phyloP scores from a whole-genome alignment of 2,329 filamentous ascomycete species.

The Trichophyton rubrum region DNA sequence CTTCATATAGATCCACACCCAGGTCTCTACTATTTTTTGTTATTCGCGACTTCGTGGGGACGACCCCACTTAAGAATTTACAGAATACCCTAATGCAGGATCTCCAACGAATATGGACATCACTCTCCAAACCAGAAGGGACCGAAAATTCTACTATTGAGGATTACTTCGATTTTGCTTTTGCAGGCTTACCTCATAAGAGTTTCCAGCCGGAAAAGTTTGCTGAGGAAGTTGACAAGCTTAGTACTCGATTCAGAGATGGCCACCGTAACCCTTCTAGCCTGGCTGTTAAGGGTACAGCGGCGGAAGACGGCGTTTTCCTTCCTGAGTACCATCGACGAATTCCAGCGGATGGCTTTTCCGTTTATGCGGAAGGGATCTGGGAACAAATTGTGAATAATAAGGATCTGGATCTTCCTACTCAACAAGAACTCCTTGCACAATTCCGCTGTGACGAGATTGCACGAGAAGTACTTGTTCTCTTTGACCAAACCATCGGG shows the following conservation, averaged over 20 bases:
- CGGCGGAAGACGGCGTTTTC: conserved; percentile 69
- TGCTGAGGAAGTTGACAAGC: conserved; percentile 60
- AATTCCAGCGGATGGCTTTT: conserved; percentile 95
- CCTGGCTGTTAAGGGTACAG: conserved; percentile 50
- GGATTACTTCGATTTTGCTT: conserved; percentile 98
- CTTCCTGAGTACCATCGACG: conserved; percentile 88
- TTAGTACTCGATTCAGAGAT: conserved; percentile 69
- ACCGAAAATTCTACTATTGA: conserved; percentile 81
- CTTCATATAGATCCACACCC: conserved; percentile 55
- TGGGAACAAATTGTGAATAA: conserved; percentile 99
- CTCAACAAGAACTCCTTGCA: conserved; percentile 89
- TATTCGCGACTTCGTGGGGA: conserved; percentile 90
- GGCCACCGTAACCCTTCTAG: conserved; percentile 61
- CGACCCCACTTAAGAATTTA: conserved; percentile 78
- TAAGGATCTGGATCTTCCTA: conserved; percentile 92
- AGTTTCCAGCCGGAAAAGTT: conserved; percentile 92
- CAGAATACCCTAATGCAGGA: conserved; percentile 84
- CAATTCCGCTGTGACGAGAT: conserved; percentile 99
- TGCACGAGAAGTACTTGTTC: conserved; percentile 68
- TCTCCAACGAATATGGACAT: conserved; percentile 80
- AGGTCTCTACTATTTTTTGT: conserved; percentile 95
- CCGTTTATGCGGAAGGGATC: conserved; percentile 80
- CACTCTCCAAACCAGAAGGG: conserved; percentile 79
- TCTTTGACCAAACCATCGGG: conserved; percentile 67
- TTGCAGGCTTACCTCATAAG: conserved; percentile 91